phyloP scores from a whole-genome alignment of 2,329 filamentous ascomycete species.

The Colletotrichum sp. region DNA sequence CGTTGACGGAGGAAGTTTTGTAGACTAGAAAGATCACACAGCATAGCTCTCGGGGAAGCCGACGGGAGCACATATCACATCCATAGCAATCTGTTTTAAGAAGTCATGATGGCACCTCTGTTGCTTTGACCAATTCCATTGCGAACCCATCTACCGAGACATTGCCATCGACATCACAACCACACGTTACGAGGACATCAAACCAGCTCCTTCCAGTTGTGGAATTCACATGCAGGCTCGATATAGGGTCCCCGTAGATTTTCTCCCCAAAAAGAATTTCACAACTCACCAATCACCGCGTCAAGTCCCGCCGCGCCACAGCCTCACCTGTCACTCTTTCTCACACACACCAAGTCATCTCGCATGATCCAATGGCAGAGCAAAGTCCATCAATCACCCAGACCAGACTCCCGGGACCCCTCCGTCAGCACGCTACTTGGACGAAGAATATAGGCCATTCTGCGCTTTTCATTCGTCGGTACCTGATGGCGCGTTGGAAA shows the following conservation, averaged over 20 bases:
- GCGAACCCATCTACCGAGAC: background rate
- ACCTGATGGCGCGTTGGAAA: background rate
- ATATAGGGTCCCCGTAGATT: background rate
- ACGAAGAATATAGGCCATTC: background rate
- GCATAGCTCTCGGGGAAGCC: background rate
- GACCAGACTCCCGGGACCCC: background rate
- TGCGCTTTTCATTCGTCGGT: background rate
- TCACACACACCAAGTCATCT: background rate
- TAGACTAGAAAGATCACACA: background rate
- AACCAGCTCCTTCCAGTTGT: background rate
- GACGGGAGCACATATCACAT: background rate
- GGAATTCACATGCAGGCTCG: background rate
- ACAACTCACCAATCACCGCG: background rate
- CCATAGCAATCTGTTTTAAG: background rate
- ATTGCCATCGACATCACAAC: background rate
- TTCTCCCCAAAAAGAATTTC: background rate
- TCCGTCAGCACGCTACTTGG: background rate
- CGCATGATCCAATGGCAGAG: background rate
- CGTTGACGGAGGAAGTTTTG: background rate
- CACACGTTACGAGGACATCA: background rate
- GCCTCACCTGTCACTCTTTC: background rate
- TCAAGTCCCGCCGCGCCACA: background rate
- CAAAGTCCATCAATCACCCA: background rate
- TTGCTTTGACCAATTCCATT: background rate
- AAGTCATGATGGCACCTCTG: background rate